Percentiles rank a stretch among this genome's conserved stretches.
phyloP scores from a whole-genome alignment of 2,329 filamentous ascomycete genomes.

The Cladosporium sp. region DNA sequence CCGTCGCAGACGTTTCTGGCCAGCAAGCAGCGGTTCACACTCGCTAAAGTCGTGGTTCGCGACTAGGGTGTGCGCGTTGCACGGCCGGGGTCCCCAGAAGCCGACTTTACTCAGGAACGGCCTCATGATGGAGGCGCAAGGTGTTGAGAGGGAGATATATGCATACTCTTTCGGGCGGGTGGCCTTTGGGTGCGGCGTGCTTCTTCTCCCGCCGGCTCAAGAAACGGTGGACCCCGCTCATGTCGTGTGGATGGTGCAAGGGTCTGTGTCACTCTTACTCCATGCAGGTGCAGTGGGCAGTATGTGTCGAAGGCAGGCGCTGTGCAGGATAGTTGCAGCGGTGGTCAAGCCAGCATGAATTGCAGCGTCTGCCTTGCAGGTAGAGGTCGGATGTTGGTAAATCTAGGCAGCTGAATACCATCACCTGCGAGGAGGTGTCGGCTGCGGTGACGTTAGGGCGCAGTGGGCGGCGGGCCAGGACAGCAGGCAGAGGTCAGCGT shows the following conservation, averaged over 20 bases:
- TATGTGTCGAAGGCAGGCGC: not conserved
- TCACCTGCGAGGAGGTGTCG: not conserved
- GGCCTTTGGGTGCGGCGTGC: conserved; percentile 18
- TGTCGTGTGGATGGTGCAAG: conserved; percentile 23
- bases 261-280: conserved; percentile 4
- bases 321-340: not conserved
- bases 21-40: conserved; percentile 1
- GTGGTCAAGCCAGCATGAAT: not conserved
- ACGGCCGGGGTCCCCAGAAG: not conserved
- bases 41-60: not conserved
- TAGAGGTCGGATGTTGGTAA: no score
- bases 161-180: conserved; percentile 18
- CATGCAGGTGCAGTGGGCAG: not conserved
- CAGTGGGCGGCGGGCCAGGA: not conserved
- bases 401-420: not conserved
- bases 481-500: conserved; percentile 3
- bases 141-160: not conserved
- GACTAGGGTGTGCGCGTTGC: not conserved
- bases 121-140: conserved; percentile 4
- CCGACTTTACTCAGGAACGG: not conserved
- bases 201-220: conserved; percentile 65
- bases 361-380: no score
- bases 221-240: conserved; percentile 59
- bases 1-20: not conserved
- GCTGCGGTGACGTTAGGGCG: not conserved